Conservation (phyloP, 2,329 filamentous ascomycete species). For the Graphilbum sp. region DNA sequence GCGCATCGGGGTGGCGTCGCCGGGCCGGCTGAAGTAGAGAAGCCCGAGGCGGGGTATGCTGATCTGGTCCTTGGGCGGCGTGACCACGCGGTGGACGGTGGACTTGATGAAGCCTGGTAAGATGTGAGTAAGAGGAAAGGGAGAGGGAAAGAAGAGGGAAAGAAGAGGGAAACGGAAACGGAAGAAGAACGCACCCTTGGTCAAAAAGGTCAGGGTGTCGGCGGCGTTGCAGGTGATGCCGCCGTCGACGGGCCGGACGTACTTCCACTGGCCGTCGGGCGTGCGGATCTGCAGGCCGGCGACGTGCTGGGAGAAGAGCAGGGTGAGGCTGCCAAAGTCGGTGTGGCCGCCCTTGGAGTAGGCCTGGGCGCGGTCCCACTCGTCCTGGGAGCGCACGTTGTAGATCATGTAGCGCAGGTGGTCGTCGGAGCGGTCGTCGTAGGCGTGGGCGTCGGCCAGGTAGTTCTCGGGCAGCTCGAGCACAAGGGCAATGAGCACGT, state of each 20-base stretch:
- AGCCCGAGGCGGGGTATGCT: conserved; percentile 30
- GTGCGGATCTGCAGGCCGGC: conserved; percentile 72
- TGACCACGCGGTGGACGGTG: conserved; percentile 7
- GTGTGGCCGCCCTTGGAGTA: conserved; percentile 55
- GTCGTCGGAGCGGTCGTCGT: conserved; percentile 30
- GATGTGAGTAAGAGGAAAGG: neutral
- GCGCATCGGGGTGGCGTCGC: conserved; percentile 6
- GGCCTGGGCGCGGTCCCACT: conserved; percentile 15
- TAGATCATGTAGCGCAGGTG: conserved; percentile 40
- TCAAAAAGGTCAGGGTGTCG: conserved; percentile 19
- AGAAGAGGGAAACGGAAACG: neutral
- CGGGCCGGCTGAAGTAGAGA: conserved; percentile 31
- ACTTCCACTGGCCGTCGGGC: conserved; percentile 33
- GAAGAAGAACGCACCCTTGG: conserved; percentile 1
- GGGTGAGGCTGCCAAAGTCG: conserved; percentile 57
- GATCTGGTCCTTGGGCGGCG: conserved; percentile 20
- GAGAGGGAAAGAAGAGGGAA: conserved; percentile 4
- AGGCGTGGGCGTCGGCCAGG: conserved; percentile 33
- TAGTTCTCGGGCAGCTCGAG: conserved; percentile 35
- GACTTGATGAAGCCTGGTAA: conserved; percentile 10
- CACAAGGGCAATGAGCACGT: conserved; percentile 20
- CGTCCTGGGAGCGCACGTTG: conserved; percentile 22
- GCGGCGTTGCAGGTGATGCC: conserved; percentile 24
- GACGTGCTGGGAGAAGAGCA: conserved; percentile 69
- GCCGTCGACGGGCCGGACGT: conserved; percentile 23